phyloP scores from a whole-genome alignment of 2,329 filamentous ascomycete species.

The Sclerotinia spermophila region DNA sequence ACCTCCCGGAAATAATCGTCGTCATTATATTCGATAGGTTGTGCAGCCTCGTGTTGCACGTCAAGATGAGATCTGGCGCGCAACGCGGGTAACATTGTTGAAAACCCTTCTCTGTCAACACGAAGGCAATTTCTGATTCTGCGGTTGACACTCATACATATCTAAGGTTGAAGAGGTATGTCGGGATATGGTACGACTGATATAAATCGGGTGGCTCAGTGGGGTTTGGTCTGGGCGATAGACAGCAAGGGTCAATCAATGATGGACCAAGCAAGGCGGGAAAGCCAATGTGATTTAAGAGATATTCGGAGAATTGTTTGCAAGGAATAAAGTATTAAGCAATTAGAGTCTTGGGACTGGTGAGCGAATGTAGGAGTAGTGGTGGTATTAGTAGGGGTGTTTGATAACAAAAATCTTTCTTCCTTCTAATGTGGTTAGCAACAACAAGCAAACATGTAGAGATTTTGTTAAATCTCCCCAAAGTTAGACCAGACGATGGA shows the following conservation, averaged over 20 bases:
- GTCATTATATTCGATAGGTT: constrained; percentile 28
- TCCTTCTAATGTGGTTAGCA: neutral
- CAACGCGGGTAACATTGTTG: constrained; percentile 18
- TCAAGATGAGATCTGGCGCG: constrained; percentile 18
- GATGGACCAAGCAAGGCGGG: constrained; percentile 9
- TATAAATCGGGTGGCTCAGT: neutral
- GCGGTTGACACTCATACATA: constrained; percentile 18
- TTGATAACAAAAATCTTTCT: neutral
- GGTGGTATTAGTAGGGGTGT: neutral
- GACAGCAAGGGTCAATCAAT: constrained; percentile 7
- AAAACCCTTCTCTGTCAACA: constrained; percentile 3
- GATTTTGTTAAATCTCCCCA: neutral
- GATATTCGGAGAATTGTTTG: neutral
- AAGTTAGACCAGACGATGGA: neutral
- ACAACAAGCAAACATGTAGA: constrained; percentile 2
- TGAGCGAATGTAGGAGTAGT: neutral
- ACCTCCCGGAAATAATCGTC: constrained; percentile 34
- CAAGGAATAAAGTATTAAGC: neutral
- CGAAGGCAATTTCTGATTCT: constrained; percentile 3
- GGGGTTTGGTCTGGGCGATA: neutral
- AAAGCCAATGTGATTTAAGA: constrained; percentile 2
- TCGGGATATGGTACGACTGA: neutral
- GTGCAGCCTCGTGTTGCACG: constrained; percentile 15
- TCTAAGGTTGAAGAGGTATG: neutral
- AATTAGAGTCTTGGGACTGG: neutral